Conservation (phyloP, 306 rosid genomes). For the Rubus parviflorus region DNA sequence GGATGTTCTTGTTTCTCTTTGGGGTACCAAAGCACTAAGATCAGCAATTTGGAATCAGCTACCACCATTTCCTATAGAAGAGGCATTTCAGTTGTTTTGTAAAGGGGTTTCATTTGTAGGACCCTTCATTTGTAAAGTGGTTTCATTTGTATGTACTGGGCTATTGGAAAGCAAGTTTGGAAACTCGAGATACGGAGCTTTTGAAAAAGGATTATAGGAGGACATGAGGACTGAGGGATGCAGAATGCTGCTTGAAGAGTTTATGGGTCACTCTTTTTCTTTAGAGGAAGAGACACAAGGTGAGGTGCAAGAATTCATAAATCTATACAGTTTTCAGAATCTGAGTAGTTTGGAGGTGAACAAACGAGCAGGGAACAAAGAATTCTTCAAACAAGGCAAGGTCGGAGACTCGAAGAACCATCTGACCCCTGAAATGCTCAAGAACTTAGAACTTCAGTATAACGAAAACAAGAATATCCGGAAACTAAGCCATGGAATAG, state of each 20-base stretch:
- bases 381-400: slow-evolving; percentile 21
- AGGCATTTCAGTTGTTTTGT: slow-evolving; percentile 28
- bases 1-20: slow-evolving; percentile 41
- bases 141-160: slow-evolving; percentile 14
- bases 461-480: too few species aligned
- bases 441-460: neutral
- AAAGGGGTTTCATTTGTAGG: slow-evolving; percentile 2
- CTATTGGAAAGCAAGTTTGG: slow-evolving; percentile 24
- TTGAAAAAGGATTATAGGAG: slow-evolving; percentile 1
- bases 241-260: neutral
- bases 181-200: slow-evolving; percentile 19
- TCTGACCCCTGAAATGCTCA: slow-evolving; percentile 21
- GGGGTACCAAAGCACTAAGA: slow-evolving; percentile 16
- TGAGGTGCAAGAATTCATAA: neutral
- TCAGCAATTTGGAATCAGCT: neutral
- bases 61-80: slow-evolving; percentile 1
- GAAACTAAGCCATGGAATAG: too few species aligned
- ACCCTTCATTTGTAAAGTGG: slow-evolving; percentile 25
- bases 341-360: slow-evolving; percentile 45
- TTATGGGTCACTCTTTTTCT: slow-evolving; percentile 16
- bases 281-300: slow-evolving; percentile 23
- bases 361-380: neutral
- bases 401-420: slow-evolving; percentile 25
- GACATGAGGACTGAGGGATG: slow-evolving; percentile 15
- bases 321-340: slow-evolving; percentile 25